phyloP scores from a whole-genome alignment of 2,329 filamentous ascomycete genomes.

The Neonectria coccinea region DNA sequence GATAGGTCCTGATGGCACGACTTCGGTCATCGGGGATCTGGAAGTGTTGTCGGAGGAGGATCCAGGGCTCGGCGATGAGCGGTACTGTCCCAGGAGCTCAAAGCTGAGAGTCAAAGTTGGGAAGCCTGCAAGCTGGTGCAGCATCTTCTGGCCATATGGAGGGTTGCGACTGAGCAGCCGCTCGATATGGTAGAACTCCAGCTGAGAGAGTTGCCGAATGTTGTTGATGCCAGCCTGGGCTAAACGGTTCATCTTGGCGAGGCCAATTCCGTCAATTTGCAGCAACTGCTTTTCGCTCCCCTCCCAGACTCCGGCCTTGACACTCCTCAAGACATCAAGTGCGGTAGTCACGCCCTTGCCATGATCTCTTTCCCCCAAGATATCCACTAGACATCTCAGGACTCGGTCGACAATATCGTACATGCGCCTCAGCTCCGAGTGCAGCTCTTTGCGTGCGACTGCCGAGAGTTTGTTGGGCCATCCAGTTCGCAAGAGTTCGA shows the following conservation, averaged over 20 bases:
- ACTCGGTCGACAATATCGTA: conserved; percentile 49
- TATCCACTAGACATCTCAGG: conserved; percentile 54
- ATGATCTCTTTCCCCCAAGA: conserved; percentile 62
- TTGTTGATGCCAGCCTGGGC: conserved; percentile 76
- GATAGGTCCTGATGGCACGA: not conserved
- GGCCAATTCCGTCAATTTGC: conserved; percentile 83
- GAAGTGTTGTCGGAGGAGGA: not conserved
- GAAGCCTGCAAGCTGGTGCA: conserved; percentile 75
- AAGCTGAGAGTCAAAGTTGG: conserved; percentile 65
- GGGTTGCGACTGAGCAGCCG: conserved; percentile 81
- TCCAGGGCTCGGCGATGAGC: not conserved
- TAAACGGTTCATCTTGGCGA: conserved; percentile 80
- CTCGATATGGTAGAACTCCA: conserved; percentile 81
- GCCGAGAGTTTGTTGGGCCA: conserved; percentile 63
- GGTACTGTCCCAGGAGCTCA: conserved; percentile 46
- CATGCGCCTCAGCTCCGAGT: conserved; percentile 48
- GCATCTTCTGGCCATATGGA: conserved; percentile 80
- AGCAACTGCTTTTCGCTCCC: conserved; percentile 82
- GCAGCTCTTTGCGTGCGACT: conserved; percentile 49
- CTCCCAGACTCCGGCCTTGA: conserved; percentile 85
- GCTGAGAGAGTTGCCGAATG: conserved; percentile 75
- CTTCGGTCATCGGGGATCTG: not conserved
- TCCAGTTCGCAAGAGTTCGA: conserved; percentile 73
- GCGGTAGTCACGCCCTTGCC: conserved; percentile 75
- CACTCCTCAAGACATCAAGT: conserved; percentile 81